A percentile compares a stretch with the other conserved stretches of the same genome.
phyloP scores from a whole-genome alignment of 2,329 filamentous ascomycete species.

The Daldinia sp. region DNA sequence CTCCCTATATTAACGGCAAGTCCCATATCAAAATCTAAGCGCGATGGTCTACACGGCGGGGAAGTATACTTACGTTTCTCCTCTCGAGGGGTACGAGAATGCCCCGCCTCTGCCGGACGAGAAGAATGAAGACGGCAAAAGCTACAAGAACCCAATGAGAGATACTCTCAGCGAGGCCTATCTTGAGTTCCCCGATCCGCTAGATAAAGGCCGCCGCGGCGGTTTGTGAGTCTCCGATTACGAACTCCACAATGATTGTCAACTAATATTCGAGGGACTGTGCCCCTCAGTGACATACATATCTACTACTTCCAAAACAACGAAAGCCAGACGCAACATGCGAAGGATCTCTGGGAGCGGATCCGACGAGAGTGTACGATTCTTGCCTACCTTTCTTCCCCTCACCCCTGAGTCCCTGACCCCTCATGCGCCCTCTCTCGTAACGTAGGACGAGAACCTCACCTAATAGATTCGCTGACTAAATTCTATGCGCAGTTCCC shows the following conservation, averaged over 20 bases:
- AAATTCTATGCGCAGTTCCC: slow-evolving; percentile 64
- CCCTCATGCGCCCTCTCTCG: not conserved
- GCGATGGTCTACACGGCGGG: slow-evolving; percentile 48
- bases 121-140: slow-evolving; percentile 77
- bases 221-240: slow-evolving; percentile 67
- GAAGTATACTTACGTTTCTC: slow-evolving; percentile 59
- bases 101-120: slow-evolving; percentile 66
- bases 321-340: slow-evolving; percentile 69
- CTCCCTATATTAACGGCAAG: not conserved
- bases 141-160: slow-evolving; percentile 69
- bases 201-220: slow-evolving; percentile 71
- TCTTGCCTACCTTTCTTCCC: not conserved
- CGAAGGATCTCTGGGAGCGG: slow-evolving; percentile 76
- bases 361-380: slow-evolving; percentile 79
- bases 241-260: not conserved
- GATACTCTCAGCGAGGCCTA: slow-evolving; percentile 72
- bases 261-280: not conserved
- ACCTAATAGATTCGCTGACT: not conserved
- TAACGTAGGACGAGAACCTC: not conserved
- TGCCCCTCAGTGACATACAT: slow-evolving; percentile 71
- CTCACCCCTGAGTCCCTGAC: no score
- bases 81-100: slow-evolving; percentile 65
- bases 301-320: slow-evolving; percentile 80
- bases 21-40: slow-evolving; percentile 24
- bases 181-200: slow-evolving; percentile 70